A percentile compares a stretch with the other conserved stretches of the same genome.
These are phyloP conservation scores for Porodaedalea pini DNA, from an alignment of 1,284 basidiomycete species.

Conservation along the genomic window DNA sequence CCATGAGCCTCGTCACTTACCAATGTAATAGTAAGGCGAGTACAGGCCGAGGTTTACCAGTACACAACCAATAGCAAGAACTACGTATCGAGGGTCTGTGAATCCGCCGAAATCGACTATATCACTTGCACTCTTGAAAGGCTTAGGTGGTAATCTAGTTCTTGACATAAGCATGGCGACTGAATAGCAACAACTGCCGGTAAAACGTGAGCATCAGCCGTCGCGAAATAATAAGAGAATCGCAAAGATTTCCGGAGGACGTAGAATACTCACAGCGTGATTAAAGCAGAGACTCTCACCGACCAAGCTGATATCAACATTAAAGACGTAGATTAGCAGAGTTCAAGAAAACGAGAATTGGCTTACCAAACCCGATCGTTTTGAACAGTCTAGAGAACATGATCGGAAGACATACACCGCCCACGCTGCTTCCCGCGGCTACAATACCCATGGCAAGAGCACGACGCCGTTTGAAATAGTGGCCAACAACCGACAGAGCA, in stretches of 20 bases:
- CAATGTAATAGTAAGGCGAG: conserved; percentile 6
- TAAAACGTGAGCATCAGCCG: neutral
- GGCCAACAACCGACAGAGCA: conserved; percentile 13
- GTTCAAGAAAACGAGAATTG: neutral
- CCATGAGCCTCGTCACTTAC: neutral
- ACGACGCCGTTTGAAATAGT: conserved; percentile 12
- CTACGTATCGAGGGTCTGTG: conserved; percentile 6
- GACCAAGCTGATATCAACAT: conserved; percentile 9
- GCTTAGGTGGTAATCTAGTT: conserved; percentile 7
- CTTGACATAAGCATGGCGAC: conserved; percentile 6
- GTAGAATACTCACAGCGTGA: conserved; percentile 11
- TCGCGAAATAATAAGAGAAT: neutral
- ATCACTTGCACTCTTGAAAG: neutral
- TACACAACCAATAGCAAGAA: conserved; percentile 5
- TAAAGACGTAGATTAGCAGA: neutral
- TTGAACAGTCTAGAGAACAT: conserved; percentile 31
- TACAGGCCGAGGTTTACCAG: conserved; percentile 7
- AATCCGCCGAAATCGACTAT: conserved; percentile 7
- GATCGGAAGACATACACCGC: conserved; percentile 29
- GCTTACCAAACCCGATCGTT: conserved; percentile 12
- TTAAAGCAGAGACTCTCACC: conserved; percentile 13
- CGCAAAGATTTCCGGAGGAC: neutral
- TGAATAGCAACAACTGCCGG: conserved; percentile 2
- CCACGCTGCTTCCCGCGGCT: conserved; percentile 24
- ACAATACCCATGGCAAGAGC: conserved; percentile 17